Evolutionary conservation across 2,329 filamentous ascomycete genomes (phyloP), one percentile per base, ranked within the genome.

Genomic region (Dothideomycetes sp.): DNA sequence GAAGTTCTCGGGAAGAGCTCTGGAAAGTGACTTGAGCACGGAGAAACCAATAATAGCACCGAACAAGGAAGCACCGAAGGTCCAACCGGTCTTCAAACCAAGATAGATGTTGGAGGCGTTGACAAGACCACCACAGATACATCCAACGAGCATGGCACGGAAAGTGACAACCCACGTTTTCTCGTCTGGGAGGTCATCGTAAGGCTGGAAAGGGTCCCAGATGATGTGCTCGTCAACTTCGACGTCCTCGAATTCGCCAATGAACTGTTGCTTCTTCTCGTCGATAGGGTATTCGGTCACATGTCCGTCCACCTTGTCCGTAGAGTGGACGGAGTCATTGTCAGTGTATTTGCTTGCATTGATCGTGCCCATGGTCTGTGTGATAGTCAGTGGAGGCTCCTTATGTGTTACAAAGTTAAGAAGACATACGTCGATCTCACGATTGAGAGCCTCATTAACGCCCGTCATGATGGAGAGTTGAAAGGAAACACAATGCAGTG

Each of bases 31-130:
- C 40, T 55, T 55, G 27, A 54, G 47, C 10, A 55, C 49, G n/a
- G 51, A 73, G 45, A 74, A 77, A 31, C 74, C 74, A 48, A 76
- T 71, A 49, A 77, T 75, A 34, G 74, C 69, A 50, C 57, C 45
- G 25, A 49, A 51, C 3, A 52, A 31, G 12, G 39, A 46, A 17
- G 65, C 68, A 33, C 53, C 52, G 44, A 64, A 63, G 15, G 60
- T 62, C 59, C 59, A 63, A 17, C 62, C 62, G 16, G 62, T 62
- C 54, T 64, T 64, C 25, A 62, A 55, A 63, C 73, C 73, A 16
- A 78, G 65, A 48, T 78, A 78, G 25, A 78, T 64, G 51, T 78
- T 77, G 46, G 70, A 74, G 8, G 72, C 73, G 50, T 76, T 76
- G 46, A 78, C 71, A 9, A 78, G 62, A 10, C 68, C 72, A 22